Percentiles rank a stretch among this genome's conserved stretches.
These are phyloP conservation scores for Massarina eburnea DNA, from an alignment of 2,329 filamentous ascomycete species.

Conservation along the genomic window DNA sequence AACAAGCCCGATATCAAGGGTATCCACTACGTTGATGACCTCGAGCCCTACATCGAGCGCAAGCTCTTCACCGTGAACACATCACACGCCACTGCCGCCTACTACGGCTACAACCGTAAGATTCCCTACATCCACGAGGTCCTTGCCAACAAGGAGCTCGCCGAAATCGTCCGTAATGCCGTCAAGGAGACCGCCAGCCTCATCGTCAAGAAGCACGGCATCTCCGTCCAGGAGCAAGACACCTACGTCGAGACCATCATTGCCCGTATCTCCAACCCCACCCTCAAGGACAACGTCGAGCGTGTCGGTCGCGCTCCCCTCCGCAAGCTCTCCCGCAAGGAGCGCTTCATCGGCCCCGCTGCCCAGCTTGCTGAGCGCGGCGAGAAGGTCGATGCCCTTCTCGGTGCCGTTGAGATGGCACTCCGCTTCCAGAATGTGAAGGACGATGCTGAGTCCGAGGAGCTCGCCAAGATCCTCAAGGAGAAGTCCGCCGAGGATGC, in stretches of 20 bases:
- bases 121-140: slow-evolving; percentile 90
- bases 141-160: slow-evolving; percentile 77
- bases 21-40: slow-evolving; percentile 89
- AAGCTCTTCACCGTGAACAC: slow-evolving; percentile 99
- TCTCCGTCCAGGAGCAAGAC: slow-evolving; percentile 72
- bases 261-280: slow-evolving; percentile 87
- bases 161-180: slow-evolving; percentile 74
- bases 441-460: slow-evolving; percentile 83
- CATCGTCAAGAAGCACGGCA: slow-evolving; percentile 84
- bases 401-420: slow-evolving; percentile 85
- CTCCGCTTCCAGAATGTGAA: slow-evolving; percentile 95
- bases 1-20: slow-evolving; percentile 76
- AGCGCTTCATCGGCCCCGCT: slow-evolving; percentile 93
- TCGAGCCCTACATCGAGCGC: slow-evolving; percentile 95
- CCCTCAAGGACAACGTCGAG: slow-evolving; percentile 88
- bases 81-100: slow-evolving; percentile 91
- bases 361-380: slow-evolving; percentile 83
- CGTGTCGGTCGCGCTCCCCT: slow-evolving; percentile 93
- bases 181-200: slow-evolving; percentile 84
- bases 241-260: slow-evolving; percentile 93
- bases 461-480: slow-evolving; percentile 84
- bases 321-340: slow-evolving; percentile 90
- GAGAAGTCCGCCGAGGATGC: slow-evolving; percentile 72
- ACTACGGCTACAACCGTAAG: slow-evolving; percentile 85
- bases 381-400: slow-evolving; percentile 69